Conservation (phyloP, 495 filamentous ascomycete genomes). For the Lasiosphaeria ovina region DNA sequence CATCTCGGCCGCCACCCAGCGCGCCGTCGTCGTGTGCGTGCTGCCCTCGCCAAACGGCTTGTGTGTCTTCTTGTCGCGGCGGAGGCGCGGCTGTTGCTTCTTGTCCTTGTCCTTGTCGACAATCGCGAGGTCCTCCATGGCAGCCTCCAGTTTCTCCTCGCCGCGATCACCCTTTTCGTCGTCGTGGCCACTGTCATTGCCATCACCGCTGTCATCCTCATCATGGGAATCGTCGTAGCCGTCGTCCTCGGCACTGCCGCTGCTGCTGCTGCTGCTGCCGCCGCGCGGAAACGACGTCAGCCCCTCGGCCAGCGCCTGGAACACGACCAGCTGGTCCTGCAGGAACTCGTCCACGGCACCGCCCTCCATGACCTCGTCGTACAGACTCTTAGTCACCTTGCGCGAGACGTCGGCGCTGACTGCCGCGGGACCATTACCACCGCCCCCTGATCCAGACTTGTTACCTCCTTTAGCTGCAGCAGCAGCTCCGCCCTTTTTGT, state of each 20-base stretch:
- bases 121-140: constrained; percentile 16
- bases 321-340: constrained; percentile 79
- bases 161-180: constrained; percentile 18
- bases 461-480: not conserved
- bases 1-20: constrained; percentile 65
- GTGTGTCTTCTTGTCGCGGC: constrained; percentile 34
- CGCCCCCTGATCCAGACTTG: too few relatives aligned
- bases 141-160: constrained; percentile 14
- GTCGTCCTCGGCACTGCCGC: too few relatives aligned
- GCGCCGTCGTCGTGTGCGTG: constrained; percentile 68
- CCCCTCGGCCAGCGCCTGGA: constrained; percentile 69
- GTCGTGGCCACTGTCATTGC: not conserved
- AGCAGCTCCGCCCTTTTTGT: not conserved
- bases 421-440: constrained; percentile 3
- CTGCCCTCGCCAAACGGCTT: constrained; percentile 57
- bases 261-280: too few relatives aligned
- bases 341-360: constrained; percentile 67
- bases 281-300: constrained; percentile 39
- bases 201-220: too few relatives aligned
- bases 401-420: constrained; percentile 41
- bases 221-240: too few relatives aligned
- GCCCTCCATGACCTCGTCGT: constrained; percentile 52
- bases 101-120: constrained; percentile 4
- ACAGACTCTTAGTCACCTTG: constrained; percentile 56
- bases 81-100: constrained; percentile 11